Evolutionary conservation across 1,139 yeast genomes (phyloP).

Genomic region (Candida albicans): DNA sequence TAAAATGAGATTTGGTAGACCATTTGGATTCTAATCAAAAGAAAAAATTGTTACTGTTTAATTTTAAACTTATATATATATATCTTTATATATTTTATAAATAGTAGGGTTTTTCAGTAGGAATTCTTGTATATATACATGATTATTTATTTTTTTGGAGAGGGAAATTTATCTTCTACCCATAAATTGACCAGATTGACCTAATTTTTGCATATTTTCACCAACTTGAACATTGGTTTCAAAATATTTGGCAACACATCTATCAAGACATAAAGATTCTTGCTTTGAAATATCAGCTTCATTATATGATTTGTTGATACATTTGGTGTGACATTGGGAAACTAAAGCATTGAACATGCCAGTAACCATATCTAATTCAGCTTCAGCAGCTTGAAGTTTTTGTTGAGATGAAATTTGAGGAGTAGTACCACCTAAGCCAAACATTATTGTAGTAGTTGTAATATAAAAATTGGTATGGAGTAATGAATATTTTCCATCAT

Average conservation of each 20-base stretch:
- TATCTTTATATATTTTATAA: constrained; percentile 5
- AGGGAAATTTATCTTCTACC: constrained; percentile 37
- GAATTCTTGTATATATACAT: constrained; percentile 6
- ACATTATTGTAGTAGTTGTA: constrained; percentile 29
- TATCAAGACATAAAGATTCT: constrained; percentile 90
- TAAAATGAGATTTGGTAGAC: constrained; percentile 60
- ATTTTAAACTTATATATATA: neutral
- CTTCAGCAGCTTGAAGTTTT: constrained; percentile 74
- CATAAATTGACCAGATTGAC: constrained; percentile 56
- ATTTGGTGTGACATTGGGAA: constrained; percentile 86
- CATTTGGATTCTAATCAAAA: constrained; percentile 44
- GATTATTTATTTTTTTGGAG: neutral
- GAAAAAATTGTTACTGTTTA: neutral
- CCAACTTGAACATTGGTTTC: constrained; percentile 97
- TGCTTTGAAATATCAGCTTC: constrained; percentile 81
- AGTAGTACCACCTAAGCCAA: constrained; percentile 83
- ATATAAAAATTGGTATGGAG: neutral
- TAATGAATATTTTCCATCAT: constrained; percentile 3
- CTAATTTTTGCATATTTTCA: constrained; percentile 79
- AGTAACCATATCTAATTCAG: constrained; percentile 94
- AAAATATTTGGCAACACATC: constrained; percentile 96
- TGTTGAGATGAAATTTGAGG: constrained; percentile 75
- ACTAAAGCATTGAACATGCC: constrained; percentile 91
- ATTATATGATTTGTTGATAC: constrained; percentile 65
- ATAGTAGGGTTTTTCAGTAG: neutral